Evolutionary conservation across 192 early-diverging fungal species (phyloP).

Genomic region (Phlyctochytrium bullatum): DNA sequence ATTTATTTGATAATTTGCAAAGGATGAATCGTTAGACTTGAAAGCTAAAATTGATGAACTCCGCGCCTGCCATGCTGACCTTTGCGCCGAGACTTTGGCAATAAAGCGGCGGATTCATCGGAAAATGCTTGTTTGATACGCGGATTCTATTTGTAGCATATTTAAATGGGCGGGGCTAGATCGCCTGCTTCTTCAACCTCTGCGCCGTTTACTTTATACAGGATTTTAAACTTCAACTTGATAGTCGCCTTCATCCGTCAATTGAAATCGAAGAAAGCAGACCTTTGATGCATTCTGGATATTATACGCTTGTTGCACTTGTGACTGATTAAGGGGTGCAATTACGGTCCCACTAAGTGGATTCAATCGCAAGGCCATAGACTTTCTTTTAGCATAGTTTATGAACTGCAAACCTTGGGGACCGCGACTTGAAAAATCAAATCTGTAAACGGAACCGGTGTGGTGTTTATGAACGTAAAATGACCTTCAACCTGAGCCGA

Average conservation of each 20-base stretch:
- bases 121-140: constrained; percentile 19
- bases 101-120: constrained; percentile 39
- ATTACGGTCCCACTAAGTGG: constrained; percentile 36
- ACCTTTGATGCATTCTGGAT: constrained; percentile 47
- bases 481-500: constrained; percentile 15
- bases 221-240: constrained; percentile 43
- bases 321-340: constrained; percentile 46
- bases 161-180: constrained; percentile 5
- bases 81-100: constrained; percentile 33
- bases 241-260: constrained; percentile 33
- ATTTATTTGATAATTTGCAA: not conserved
- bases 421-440: constrained; percentile 50
- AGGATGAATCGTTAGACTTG: constrained; percentile 39
- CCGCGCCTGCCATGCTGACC: constrained; percentile 32
- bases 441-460: constrained; percentile 49
- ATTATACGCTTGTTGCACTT: constrained; percentile 38
- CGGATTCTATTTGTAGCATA: not conserved
- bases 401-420: constrained; percentile 41
- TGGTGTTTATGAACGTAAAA: constrained; percentile 53
- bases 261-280: constrained; percentile 4
- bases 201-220: constrained; percentile 56
- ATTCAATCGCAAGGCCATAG: constrained; percentile 50
- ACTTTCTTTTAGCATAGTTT: constrained; percentile 11
- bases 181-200: constrained; percentile 53
- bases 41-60: constrained; percentile 29